Conservation (phyloP, 768 basidiomycete species). For the Panellus pusillus region DNA sequence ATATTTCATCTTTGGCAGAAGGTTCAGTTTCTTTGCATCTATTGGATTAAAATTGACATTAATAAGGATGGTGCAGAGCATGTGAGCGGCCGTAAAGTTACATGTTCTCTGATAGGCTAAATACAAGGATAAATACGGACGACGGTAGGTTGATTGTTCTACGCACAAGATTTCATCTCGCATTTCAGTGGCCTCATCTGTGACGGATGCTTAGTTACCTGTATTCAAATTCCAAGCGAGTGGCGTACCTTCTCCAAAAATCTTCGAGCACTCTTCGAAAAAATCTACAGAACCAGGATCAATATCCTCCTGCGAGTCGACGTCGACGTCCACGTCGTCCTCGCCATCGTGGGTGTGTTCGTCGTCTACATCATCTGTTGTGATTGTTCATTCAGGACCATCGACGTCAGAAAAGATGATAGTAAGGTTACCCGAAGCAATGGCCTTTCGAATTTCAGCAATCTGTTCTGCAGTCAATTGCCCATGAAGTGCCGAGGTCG, state of each 20-base stretch:
- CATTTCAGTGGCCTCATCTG: background rate
- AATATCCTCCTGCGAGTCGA: background rate
- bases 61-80: too few relatives aligned
- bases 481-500: background rate
- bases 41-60: too few relatives aligned
- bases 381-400: too few relatives aligned
- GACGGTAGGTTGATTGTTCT: too few relatives aligned
- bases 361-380: too few relatives aligned
- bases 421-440: background rate
- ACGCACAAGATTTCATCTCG: background rate
- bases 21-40: too few relatives aligned
- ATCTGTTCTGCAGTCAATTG: background rate
- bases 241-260: background rate
- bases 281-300: background rate
- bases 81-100: too few relatives aligned
- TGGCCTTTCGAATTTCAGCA: constrained; percentile 1
- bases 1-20: background rate
- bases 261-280: background rate
- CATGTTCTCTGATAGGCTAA: too few relatives aligned
- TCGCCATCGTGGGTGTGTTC: background rate
- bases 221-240: background rate
- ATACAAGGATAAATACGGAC: too few relatives aligned
- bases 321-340: background rate
- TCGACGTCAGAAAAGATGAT: background rate
- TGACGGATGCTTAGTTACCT: background rate